Base-by-base conservation (phyloP, 2,329 filamentous ascomycete genomes). In the Fulvia fulva region DNA sequence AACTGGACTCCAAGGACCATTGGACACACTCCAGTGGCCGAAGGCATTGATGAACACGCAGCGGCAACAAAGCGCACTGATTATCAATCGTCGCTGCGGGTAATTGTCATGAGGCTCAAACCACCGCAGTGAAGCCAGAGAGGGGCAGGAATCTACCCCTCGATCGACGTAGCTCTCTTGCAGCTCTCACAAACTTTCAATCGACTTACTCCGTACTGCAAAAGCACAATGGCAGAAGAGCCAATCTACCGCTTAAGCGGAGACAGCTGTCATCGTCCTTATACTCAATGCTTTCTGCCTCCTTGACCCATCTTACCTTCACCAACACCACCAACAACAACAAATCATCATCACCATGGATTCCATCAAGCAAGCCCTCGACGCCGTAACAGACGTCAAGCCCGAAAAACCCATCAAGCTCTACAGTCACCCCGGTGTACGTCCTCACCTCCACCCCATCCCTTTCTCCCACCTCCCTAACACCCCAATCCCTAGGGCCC, bases 401-500 rank as follows among this genome's bases (percentile, higher is more conserved):
- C 53, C 53, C 22, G 55, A 57, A 26, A 51, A 57, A 26, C 55
- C 67, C 9, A 63, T 69, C 59, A 67, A 62, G 63, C 61, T 69
- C 25, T 67, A 69, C 63, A 63, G 59, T 14, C 67, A 69, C 50
- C 59, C 65, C 8, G 62, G 57, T 44, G 62, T 61, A 55, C 32
- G 57, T 60, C 41, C 30, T 21, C 25, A 19, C 12, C 37, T 45
- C 21, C 21, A 30, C 5, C 46, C 4, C 22, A 26, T 16, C 23
- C 49, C n/a, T 2, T 5, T n/a, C n/a, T n/a, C 11, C 28, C 47
- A 14, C 16, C 43, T 9, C 49, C 32, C 43, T 4, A 12, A 47
- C 47, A 51, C 32, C 22, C 21, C 16, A 30, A 3, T 37, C 2
- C 25, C 25, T 43, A 65, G 61, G 71, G 71, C 32, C 74, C 74